Base-by-base conservation (phyloP, 2,329 filamentous ascomycete genomes). In the Aschersonia sp. region DNA sequence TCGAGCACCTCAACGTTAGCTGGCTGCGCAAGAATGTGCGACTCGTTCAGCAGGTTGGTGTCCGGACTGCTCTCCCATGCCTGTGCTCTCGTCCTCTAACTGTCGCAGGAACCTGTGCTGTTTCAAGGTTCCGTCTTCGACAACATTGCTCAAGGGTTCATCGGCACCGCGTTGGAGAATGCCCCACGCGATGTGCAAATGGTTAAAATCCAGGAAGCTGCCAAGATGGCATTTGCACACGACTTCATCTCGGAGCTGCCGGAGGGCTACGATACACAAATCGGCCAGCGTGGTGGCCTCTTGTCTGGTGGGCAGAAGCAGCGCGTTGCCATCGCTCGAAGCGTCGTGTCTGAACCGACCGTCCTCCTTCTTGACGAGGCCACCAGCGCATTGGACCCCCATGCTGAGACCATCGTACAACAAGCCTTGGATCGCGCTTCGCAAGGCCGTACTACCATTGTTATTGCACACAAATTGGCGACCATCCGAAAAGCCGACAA, bases 311-410 rank as follows among this genome's bases (percentile, higher is more conserved):
- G 82, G 1, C 81, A 85, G 55, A 73, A 80, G 47, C 82, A 85
- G 56, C 72, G 81, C 4, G 69, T 85, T 30, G 75, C 80, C 2
- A 84, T 85, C 52, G 81, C 81, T 2, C 71, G 80, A 28, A 79
- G 75, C 50, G 82, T 85, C 52, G 70, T 85, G 43, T 78, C 77
- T 29, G 67, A 80, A 48, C 80, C 81, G 0, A 68, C 68, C 3
- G 77, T 85, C 43, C 65, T 85, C 0, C 73, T 85, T 31, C 66
- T 85, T 1, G 82, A 86, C 52, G 82, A 86, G 59, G 82, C 82
- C 2, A 85, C 82, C 0, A 80, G 75, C 45, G 78, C 81, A 1
- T 58, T 72, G 7, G 67, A 72, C 42, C 65, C 67, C 2, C 65
- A 65, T 9, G 65, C 70, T 3, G 69, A 73, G 47, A 65, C 67